Base-by-base conservation (phyloP, 768 basidiomycete species). In the Lepiota subincarnata region DNA sequence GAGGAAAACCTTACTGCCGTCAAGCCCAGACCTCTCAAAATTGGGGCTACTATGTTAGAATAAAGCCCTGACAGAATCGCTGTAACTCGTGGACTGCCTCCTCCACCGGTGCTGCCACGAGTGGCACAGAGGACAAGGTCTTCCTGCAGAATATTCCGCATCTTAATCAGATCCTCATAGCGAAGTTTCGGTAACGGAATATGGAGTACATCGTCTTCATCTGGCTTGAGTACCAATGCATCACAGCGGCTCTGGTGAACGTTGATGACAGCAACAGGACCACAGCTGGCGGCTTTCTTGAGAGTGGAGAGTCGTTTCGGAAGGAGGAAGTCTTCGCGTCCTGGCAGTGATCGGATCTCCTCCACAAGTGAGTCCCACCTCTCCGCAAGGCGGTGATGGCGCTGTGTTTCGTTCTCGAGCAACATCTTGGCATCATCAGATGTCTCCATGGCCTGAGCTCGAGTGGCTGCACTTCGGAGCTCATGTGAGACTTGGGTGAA, bases 221-320 rank as follows among this genome's bases (percentile, higher is more conserved):
- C 50, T n/a, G 46, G 41, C 4, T 61, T 20, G 19, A 74, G 59
- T 11, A 73, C 68, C 24, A 77, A 22, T 0, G 72, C 74, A 53
- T 77, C 72, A 36, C 72, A 76, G n/a, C 70, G 61, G 34, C 22
- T 50, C 8, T 31, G 20, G 52, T 62, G 58, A 19, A 65, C 55
- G 36, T 74, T 76, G 44, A 76, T 59, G 13, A 77, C 52, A 16
- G 73, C 66, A n/a, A 71, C 63, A 6, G 71, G 70, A 2, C 70
- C 61, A 1, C 52, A 18, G 7, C 31, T 12, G 53, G 44, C 2
- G 68, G 64, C 19, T 62, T 62, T 1, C 11, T 45, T 18, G 55
- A 57, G 13, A 68, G 47, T 11, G 51, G 36, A 18, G 59, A 57
- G 31, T 14, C 42, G 18, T 60, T 58, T 22, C 0, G 65, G 64